A percentile compares a stretch with the other conserved stretches of the same genome.
Conservation (phyloP, 2,329 filamentous ascomycete species). For the Knufia fluminis region DNA sequence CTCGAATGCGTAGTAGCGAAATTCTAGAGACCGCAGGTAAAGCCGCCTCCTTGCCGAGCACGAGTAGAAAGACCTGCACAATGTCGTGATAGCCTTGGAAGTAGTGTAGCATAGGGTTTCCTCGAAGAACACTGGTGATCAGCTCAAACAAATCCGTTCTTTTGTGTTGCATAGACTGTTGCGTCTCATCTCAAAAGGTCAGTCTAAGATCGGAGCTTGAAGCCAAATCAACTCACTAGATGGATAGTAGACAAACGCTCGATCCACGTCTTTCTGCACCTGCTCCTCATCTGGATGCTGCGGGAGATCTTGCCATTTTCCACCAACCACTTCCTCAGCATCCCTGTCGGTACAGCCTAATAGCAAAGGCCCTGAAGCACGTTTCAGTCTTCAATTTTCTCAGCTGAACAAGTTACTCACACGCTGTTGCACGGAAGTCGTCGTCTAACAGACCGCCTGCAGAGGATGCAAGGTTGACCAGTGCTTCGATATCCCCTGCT, state of each 20-base stretch:
- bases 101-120: conserved; percentile 77
- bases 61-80: conserved; percentile 85
- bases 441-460: conserved; percentile 60
- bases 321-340: conserved; percentile 10
- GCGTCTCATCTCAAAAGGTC: conserved; percentile 50
- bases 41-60: conserved; percentile 58
- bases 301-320: conserved; percentile 54
- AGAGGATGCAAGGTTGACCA: conserved; percentile 52
- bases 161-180: conserved; percentile 57
- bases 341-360: conserved; percentile 30
- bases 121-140: conserved; percentile 71
- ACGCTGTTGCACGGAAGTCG: conserved; percentile 61
- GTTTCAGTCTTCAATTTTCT: conserved; percentile 13
- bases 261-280: conserved; percentile 82
- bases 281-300: conserved; percentile 83
- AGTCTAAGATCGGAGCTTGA: conserved; percentile 16
- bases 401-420: conserved; percentile 46
- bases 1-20: conserved; percentile 80
- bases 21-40: conserved; percentile 64
- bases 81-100: conserved; percentile 99
- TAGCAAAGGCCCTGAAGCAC: conserved; percentile 39
- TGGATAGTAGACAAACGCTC: conserved; percentile 97
- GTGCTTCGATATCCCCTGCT: conserved; percentile 45
- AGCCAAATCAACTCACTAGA: conserved; percentile 47
- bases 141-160: conserved; percentile 70